Conservation (phyloP, 495 filamentous ascomycete genomes). For the Penicillium robsamsonii region DNA sequence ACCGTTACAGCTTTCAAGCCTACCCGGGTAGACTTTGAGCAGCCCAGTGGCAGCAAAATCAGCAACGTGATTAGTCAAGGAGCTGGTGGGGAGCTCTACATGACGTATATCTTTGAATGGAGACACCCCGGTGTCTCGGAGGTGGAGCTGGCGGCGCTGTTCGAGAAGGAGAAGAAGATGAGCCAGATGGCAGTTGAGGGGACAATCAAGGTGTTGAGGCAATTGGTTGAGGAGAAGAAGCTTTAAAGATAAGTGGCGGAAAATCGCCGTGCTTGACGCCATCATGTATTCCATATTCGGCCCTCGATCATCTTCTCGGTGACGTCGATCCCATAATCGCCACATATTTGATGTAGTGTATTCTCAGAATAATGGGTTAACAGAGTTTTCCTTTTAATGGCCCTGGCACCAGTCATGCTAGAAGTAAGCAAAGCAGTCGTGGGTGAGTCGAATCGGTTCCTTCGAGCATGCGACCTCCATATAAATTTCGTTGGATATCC, state of each 20-base stretch:
- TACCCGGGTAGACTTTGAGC: constrained; percentile 35
- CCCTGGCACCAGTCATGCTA: not conserved
- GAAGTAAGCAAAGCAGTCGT: constrained; percentile 7
- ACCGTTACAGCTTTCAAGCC: constrained; percentile 26
- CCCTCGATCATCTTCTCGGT: not conserved
- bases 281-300: not conserved
- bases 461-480: not conserved
- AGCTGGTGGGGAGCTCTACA: constrained; percentile 38
- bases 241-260: constrained; percentile 8
- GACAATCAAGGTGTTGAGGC: constrained; percentile 32
- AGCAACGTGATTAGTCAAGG: constrained; percentile 53
- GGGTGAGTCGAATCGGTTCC: constrained; percentile 2
- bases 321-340: not conserved
- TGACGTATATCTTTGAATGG: constrained; percentile 59
- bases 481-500: not conserved
- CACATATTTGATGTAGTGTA: not conserved
- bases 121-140: constrained; percentile 35
- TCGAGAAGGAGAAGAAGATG: constrained; percentile 31
- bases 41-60: constrained; percentile 35
- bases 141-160: constrained; percentile 30
- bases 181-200: constrained; percentile 36
- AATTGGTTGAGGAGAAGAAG: constrained; percentile 34
- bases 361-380: constrained; percentile 1
- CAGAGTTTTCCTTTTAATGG: not conserved
- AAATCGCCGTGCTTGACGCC: not conserved